Evolutionary conservation across 495 filamentous ascomycete species (phyloP), one percentile per base, ranked within the genome.

Genomic region (Tuber melanosporum): DNA sequence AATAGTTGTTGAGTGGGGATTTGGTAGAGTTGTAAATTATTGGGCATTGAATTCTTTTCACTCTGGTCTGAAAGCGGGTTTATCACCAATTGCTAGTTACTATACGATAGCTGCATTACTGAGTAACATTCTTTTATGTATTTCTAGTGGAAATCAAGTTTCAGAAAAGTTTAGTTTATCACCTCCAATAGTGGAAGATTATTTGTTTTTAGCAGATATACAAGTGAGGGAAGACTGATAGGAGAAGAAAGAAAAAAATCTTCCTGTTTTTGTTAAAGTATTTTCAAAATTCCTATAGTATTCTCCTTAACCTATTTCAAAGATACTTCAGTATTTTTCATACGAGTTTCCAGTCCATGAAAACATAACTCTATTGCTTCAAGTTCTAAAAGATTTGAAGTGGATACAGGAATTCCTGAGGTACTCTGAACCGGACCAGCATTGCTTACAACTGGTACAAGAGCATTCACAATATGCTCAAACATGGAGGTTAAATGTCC

Each of bases 341-440:
- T 52, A 6, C n/a, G 20, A 2, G n/a, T 2, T 0, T 8, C 6
- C 8, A 20, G 0, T 52, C n/a, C 17, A 0, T 22, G 3, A 22
- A 49, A 7, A 12, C 19, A 6, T 7, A 0, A 0, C 4, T 20
- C 14, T 0, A 19, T 49, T 0, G 0, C 5, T 2, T 49, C 17
- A n/a, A 7, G 49, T n/a, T 52, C 10, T 1, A 17, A 0, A 46
- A 9, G 1, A 0, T 0, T 52, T 52, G 22, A 0, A 9, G 9
- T 0, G 17, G 15, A 19, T 47, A 2, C 4, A 12, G 10, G 0
- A 1, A 46, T 47, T 19, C 19, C 20, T 47, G 4, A 0, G 19
- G 4, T 47, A 0, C 17, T 1, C n/a, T n/a, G n/a, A n/a, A n/a
- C n/a, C n/a, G n/a, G n/a, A n/a, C 1, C 1, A 47, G 0, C 4